Conservation (phyloP, 140 eudicot genomes). For the Cichorium intybus region DNA sequence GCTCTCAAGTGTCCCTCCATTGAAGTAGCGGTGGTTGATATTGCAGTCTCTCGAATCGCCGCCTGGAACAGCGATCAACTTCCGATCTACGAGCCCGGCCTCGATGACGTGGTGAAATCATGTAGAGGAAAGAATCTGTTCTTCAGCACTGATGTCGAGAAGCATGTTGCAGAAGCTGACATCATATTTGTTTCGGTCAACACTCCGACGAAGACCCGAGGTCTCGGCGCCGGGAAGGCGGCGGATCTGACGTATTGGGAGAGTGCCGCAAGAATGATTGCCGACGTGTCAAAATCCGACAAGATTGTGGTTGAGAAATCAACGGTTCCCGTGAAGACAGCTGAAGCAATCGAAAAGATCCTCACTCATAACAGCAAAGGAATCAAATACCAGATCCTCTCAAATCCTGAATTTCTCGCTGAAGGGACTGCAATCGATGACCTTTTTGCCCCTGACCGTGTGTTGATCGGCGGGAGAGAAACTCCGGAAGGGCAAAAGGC, state of each 20-base stretch:
- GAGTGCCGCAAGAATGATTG: slow-evolving; percentile 65
- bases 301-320: slow-evolving; percentile 69
- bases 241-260: slow-evolving; percentile 70
- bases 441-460: slow-evolving; percentile 61
- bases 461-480: slow-evolving; percentile 61
- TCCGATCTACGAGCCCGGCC: slow-evolving; percentile 79
- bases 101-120: slow-evolving; percentile 70
- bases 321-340: slow-evolving; percentile 62
- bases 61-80: slow-evolving; percentile 77
- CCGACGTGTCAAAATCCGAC: slow-evolving; percentile 55
- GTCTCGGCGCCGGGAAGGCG: slow-evolving; percentile 66
- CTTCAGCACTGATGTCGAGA: slow-evolving; percentile 71
- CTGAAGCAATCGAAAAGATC: slow-evolving; percentile 62
- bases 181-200: slow-evolving; percentile 72
- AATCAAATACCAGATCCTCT: slow-evolving; percentile 52
- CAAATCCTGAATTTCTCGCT: slow-evolving; percentile 57
- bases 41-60: slow-evolving; percentile 60
- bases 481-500: slow-evolving; percentile 57
- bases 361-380: slow-evolving; percentile 61
- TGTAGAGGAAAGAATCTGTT: slow-evolving; percentile 70
- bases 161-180: slow-evolving; percentile 72
- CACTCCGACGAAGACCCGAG: slow-evolving; percentile 73
- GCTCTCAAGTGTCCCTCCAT: slow-evolving; percentile 64
- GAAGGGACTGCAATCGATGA: slow-evolving; percentile 64
- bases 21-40: slow-evolving; percentile 69